Evolutionary conservation across 1,284 basidiomycete species (phyloP).

Genomic region (Agroathelia rolfsii): DNA sequence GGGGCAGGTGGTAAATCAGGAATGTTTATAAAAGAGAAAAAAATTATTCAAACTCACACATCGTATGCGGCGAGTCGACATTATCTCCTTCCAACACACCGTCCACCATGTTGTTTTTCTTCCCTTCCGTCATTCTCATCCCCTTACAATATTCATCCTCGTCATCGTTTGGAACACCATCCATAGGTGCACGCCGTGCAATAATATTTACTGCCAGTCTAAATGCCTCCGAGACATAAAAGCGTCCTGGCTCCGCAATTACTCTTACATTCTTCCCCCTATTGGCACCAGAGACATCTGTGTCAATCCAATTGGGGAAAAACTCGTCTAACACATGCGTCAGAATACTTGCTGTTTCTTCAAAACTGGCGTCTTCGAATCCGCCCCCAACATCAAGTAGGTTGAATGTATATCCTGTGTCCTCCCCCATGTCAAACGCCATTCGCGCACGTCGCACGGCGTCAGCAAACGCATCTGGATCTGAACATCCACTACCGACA

Average conservation of each 20-base stretch:
- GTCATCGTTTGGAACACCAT: slow-evolving; percentile 21
- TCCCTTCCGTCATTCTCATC: slow-evolving; percentile 66
- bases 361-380: slow-evolving; percentile 67
- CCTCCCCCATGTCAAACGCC: slow-evolving; percentile 61
- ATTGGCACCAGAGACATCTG: too few relatives aligned
- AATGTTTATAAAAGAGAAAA: slow-evolving; percentile 6
- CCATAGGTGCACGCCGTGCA: slow-evolving; percentile 43
- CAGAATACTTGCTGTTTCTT: slow-evolving; percentile 48
- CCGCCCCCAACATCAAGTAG: slow-evolving; percentile 71
- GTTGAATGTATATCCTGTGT: slow-evolving; percentile 54
- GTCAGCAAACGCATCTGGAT: slow-evolving; percentile 58
- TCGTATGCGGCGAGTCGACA: slow-evolving; percentile 25
- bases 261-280: too few relatives aligned
- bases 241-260: slow-evolving; percentile 71
- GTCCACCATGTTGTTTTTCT: slow-evolving; percentile 15
- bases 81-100: slow-evolving; percentile 65
- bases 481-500: slow-evolving; percentile 70
- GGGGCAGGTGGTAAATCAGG: slow-evolving; percentile 11
- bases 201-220: slow-evolving; percentile 69
- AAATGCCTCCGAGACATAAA: slow-evolving; percentile 66
- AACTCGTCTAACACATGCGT: slow-evolving; percentile 45
- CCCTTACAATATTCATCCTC: too few relatives aligned
- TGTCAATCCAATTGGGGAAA: slow-evolving; percentile 49
- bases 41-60: slow-evolving; percentile 20
- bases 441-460: slow-evolving; percentile 55